Percentiles rank a stretch among this genome's conserved stretches.
These are phyloP conservation scores for Tetracladium marchalianum DNA, from an alignment of 495 filamentous ascomycete genomes.

Conservation along the genomic window DNA sequence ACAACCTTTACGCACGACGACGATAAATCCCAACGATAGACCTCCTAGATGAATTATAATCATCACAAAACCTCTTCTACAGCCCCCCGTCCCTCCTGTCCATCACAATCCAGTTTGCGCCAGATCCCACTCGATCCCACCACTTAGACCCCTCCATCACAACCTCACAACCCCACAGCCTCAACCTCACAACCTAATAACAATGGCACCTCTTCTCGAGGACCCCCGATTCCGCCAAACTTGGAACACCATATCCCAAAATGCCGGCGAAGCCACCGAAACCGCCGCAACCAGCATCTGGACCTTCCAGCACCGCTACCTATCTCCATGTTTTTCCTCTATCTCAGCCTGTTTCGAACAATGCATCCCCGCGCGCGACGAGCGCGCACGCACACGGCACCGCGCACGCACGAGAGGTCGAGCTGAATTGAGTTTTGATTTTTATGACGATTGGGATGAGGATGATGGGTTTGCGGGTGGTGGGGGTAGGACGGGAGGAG, in stretches of 20 bases:
- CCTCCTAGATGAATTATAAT: too few relatives aligned
- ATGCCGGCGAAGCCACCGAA: constrained; percentile 86
- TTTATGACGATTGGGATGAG: constrained; percentile 97
- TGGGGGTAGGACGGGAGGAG: constrained; percentile 4
- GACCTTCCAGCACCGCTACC: constrained; percentile 74
- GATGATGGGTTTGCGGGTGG: constrained; percentile 44
- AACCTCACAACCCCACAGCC: neutral
- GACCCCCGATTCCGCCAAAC: constrained; percentile 91
- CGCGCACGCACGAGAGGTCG: constrained; percentile 47
- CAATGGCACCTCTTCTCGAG: constrained; percentile 49
- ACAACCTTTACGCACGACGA: too few relatives aligned
- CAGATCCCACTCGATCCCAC: neutral
- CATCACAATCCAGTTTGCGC: too few relatives aligned
- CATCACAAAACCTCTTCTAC: too few relatives aligned
- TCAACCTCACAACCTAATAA: neutral
- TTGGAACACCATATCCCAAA: constrained; percentile 87
- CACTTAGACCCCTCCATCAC: neutral
- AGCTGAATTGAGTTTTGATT: constrained; percentile 83
- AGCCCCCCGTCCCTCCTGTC: too few relatives aligned
- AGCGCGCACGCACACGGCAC: constrained; percentile 54
- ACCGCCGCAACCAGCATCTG: constrained; percentile 82
- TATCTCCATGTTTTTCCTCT: constrained; percentile 68
- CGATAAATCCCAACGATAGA: too few relatives aligned
- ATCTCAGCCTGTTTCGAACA: constrained; percentile 54
- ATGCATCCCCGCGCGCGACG: constrained; percentile 65